These are phyloP conservation scores for Ceratobasidium sp. DNA, from an alignment of 1,284 basidiomycete species.

Conservation along the genomic window DNA sequence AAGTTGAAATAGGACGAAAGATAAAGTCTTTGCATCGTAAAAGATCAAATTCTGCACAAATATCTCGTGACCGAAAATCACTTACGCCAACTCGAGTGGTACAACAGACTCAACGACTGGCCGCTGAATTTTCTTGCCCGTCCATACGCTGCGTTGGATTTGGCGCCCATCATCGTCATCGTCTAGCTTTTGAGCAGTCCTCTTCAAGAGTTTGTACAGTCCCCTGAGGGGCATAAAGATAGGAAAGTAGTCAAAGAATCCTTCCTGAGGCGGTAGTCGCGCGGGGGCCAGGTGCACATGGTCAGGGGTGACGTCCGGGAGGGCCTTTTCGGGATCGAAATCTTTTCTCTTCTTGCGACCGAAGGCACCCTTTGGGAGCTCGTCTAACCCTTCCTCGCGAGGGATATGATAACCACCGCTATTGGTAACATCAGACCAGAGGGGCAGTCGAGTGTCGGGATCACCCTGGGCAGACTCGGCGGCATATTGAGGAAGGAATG, in stretches of 20 bases:
- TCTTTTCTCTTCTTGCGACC: conserved; percentile 33
- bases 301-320: conserved; percentile 51
- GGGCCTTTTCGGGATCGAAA: conserved; percentile 65
- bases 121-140: too few species aligned
- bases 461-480: background rate
- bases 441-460: conserved; percentile 58
- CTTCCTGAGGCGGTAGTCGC: conserved; percentile 36
- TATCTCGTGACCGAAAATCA: background rate
- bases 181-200: conserved; percentile 10
- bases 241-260: conserved; percentile 60
- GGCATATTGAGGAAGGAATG: conserved; percentile 63
- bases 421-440: conserved; percentile 56
- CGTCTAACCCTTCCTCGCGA: background rate
- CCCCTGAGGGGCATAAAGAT: conserved; percentile 62
- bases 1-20: conserved; percentile 57
- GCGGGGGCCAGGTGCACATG: conserved; percentile 36
- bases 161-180: conserved; percentile 40
- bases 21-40: conserved; percentile 49
- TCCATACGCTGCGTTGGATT: conserved; percentile 46
- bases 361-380: background rate
- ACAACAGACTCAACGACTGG: conserved; percentile 66
- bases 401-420: conserved; percentile 15
- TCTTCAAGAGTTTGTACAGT: conserved; percentile 49
- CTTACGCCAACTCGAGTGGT: conserved; percentile 63
- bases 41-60: background rate